Evolutionary conservation across 371 early-diverging fungal genomes (phyloP).

Genomic region (Actinomucor elegans): DNA sequence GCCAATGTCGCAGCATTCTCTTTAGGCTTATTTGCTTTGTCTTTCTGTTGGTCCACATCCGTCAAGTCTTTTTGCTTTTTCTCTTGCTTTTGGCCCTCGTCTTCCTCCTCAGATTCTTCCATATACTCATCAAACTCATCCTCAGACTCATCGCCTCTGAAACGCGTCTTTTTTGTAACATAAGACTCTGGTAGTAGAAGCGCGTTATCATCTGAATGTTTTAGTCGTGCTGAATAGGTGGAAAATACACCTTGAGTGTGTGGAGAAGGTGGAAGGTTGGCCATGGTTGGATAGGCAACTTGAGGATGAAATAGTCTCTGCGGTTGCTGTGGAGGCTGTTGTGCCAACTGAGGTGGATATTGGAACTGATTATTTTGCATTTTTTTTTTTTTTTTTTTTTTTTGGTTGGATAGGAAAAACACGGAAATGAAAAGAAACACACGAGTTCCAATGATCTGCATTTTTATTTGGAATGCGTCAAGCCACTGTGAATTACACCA

Average conservation of each 20-base stretch:
- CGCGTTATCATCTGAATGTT: conserved; percentile 46
- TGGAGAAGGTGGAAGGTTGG: conserved; percentile 17
- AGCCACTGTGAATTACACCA: no score
- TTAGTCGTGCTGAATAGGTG: conserved; percentile 43
- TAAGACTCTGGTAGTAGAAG: conserved; percentile 44
- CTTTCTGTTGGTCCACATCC: no score
- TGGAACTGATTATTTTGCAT: conserved; percentile 8
- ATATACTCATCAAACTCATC: conserved; percentile 38
- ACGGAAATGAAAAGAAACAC: no score
- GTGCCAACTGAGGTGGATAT: conserved; percentile 4
- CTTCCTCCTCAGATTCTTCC: conserved; percentile 20
- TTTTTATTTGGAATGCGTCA: no score
- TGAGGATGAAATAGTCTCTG: conserved; percentile 14
- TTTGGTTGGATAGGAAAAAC: no score
- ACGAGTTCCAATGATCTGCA: no score
- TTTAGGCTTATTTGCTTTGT: no score
- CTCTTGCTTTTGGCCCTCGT: conserved; percentile 28
- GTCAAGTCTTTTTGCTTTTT: conserved; percentile 6
- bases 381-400: not conserved
- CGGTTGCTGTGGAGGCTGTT: conserved; percentile 9
- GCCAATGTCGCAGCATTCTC: not conserved
- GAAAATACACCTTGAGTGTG: conserved; percentile 44
- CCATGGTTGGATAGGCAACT: conserved; percentile 22
- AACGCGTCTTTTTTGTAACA: conserved; percentile 32
- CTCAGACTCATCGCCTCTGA: conserved; percentile 26